These are phyloP conservation scores for Diutina siamensis DNA, from an alignment of 1,139 yeast species.

Conservation along the genomic window DNA sequence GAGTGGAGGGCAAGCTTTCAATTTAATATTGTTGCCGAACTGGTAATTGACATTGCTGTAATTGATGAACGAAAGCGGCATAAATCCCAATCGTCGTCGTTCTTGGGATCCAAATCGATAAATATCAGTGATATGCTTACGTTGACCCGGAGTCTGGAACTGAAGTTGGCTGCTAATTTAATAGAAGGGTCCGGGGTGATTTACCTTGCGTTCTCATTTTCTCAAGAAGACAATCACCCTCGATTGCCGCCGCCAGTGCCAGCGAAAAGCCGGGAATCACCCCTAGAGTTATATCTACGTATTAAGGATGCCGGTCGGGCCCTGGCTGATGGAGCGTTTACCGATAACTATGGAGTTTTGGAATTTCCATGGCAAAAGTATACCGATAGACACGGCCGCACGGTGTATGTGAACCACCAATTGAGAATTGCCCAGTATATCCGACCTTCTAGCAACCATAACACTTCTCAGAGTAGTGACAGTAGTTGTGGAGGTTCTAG, in stretches of 20 bases:
- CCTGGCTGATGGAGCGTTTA: slow-evolving; percentile 89
- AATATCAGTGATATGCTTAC: slow-evolving; percentile 85
- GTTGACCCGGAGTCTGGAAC: slow-evolving; percentile 20
- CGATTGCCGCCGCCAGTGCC: too few species aligned
- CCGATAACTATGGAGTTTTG: slow-evolving; percentile 88
- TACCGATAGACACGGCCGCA: slow-evolving; percentile 93
- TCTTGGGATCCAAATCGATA: slow-evolving; percentile 91
- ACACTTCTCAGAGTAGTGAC: too few species aligned
- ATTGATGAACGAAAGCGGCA: slow-evolving; percentile 98
- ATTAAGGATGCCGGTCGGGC: too few species aligned
- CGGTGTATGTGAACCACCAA: slow-evolving; percentile 95
- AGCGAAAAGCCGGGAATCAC: too few species aligned
- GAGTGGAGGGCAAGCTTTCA: slow-evolving; percentile 93
- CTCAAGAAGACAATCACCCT: too few species aligned
- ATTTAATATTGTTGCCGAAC: slow-evolving; percentile 67
- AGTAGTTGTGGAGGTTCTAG: too few species aligned
- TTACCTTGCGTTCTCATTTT: not conserved
- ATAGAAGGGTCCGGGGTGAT: not conserved
- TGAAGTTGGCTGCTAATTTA: not conserved
- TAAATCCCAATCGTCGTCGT: too few species aligned
- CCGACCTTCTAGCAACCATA: slow-evolving; percentile 70
- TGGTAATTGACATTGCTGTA: slow-evolving; percentile 83
- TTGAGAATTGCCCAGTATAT: slow-evolving; percentile 98
- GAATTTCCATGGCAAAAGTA: slow-evolving; percentile 99
- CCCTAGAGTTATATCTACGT: too few species aligned